phyloP scores from a whole-genome alignment of 192 early-diverging fungal species.

The Backusella tarrabulga region DNA sequence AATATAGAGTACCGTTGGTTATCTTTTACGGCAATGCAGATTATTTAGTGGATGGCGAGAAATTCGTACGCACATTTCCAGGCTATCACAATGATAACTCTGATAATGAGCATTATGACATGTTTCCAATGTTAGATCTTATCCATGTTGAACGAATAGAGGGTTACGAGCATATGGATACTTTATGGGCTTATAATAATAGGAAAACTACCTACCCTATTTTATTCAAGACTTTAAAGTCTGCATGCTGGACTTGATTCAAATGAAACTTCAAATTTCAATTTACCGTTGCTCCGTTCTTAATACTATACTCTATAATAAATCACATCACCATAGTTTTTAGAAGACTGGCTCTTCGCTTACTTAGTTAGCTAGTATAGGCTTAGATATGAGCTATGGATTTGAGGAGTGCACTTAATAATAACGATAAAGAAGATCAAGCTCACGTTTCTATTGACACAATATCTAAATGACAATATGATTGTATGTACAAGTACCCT shows the following conservation, averaged over 20 bases:
- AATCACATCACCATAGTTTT: neutral
- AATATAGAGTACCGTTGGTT: conserved; percentile 34
- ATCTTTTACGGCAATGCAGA: conserved; percentile 48
- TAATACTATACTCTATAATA: neutral
- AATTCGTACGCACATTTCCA: conserved; percentile 15
- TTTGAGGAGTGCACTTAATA: neutral
- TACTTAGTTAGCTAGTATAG: neutral
- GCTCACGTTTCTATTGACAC: too few species aligned
- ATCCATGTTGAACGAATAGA: conserved; percentile 34
- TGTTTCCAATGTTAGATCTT: conserved; percentile 24
- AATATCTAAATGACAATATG: too few species aligned
- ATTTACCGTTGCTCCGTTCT: neutral
- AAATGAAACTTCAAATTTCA: neutral
- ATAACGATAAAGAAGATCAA: neutral
- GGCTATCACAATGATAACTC: neutral
- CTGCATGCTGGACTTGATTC: neutral
- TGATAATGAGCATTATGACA: neutral
- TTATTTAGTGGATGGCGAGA: conserved; percentile 43
- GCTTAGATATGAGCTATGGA: neutral
- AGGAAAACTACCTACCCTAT: conserved; percentile 22
- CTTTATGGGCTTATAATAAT: conserved; percentile 36
- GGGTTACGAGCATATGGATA: conserved; percentile 44
- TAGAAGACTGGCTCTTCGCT: neutral
- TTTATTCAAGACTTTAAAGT: neutral
- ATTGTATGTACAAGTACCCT: too few species aligned